Evolutionary conservation across 768 basidiomycete genomes (phyloP), one percentile per base, ranked within the genome.

Genomic region (Tylopilus felleus): DNA sequence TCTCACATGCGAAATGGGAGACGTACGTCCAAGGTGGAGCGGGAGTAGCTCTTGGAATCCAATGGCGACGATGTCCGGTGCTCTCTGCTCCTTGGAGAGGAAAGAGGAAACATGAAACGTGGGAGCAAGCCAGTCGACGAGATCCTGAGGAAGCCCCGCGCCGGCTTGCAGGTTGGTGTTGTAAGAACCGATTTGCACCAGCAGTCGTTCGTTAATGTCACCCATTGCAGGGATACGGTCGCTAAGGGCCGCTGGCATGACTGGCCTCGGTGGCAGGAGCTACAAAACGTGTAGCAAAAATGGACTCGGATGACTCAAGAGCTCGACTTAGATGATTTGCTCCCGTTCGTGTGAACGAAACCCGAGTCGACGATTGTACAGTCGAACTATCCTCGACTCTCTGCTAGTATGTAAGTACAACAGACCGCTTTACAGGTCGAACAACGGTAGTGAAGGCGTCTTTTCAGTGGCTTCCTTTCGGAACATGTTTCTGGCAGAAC

Each of bases 31-130:
- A 38, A 93, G 83, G 66, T 95, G 90, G 3, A 98, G 77, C 7
- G 93, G 94, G 13, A 96, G 77, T 23, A 97, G 77, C 68, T 98
- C 96, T 68, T 98, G 96, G 60, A 97, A 94, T 3, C 92, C 93
- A 49, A 98, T 88, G 7, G 86, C 94, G 39, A 96, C 80, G 29
- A 95, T 81, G 67, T 94, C 93, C 38, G 94, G 92, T 6, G 90
- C 82, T 53, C 83, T 74, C 51, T 72, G 71, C 64, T 81, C 75
- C 49, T 77, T 79, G 31, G 85, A 77, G 29, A 91, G 82, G 71
- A 90, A 85, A 49, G 75, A 75, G 35, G 89, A 87, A 8, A 90
- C 87, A 52, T 85, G 83, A 9, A 93, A 71, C 0, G 90, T 89
- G 27, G 94, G 93, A 4, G 83, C 77, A 23, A 98, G 81, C 95